phyloP scores from a whole-genome alignment of 495 filamentous ascomycete genomes.

The Tuber indicum region DNA sequence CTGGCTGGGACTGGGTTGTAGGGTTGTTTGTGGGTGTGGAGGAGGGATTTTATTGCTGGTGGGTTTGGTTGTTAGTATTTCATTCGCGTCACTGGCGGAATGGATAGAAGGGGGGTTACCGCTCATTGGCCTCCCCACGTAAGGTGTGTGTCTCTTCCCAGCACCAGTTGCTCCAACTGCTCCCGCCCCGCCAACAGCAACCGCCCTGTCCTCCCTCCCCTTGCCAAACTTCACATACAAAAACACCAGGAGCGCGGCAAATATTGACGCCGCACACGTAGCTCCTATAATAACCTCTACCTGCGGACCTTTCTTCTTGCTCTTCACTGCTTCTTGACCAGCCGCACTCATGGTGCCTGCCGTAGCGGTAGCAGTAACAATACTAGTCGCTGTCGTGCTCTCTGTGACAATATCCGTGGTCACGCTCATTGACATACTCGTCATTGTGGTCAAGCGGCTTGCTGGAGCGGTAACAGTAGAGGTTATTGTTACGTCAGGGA shows the following conservation, averaged over 20 bases:
- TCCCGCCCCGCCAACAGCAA: background rate
- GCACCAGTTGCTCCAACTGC: background rate
- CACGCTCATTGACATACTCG: background rate
- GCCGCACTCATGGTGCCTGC: background rate
- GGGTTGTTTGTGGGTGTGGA: background rate
- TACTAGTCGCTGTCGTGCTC: background rate
- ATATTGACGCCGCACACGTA: background rate
- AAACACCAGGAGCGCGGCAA: background rate
- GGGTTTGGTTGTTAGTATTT: background rate
- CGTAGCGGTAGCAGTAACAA: background rate
- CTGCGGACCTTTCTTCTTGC: background rate
- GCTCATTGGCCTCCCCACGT: background rate
- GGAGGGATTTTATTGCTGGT: background rate
- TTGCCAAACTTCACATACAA: background rate
- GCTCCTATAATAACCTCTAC: background rate
- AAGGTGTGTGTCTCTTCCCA: background rate
- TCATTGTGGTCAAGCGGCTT: background rate
- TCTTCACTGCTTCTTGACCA: background rate
- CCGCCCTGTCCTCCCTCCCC: background rate
- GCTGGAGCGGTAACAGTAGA: background rate
- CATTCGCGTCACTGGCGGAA: background rate
- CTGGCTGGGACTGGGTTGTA: background rate
- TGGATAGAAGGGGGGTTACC: background rate
- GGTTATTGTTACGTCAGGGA: background rate
- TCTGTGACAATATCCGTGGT: background rate